These are phyloP conservation scores for Cymbopogon citratus DNA, from an alignment of 176 grass and related monocot species.

Conservation along the genomic window DNA sequence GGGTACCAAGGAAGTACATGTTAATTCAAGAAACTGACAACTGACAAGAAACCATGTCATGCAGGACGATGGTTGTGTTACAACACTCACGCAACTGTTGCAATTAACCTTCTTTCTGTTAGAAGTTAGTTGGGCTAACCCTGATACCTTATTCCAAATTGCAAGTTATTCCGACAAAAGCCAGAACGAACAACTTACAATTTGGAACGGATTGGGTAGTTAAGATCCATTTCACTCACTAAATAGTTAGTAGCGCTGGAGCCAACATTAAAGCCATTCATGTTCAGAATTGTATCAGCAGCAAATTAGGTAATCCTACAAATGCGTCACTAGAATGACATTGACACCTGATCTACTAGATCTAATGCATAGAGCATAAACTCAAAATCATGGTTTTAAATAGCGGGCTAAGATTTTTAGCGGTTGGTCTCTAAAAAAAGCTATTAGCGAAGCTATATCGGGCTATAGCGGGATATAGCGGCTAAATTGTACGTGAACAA, in stretches of 20 bases:
- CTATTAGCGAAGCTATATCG: too few relatives aligned
- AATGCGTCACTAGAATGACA: not conserved
- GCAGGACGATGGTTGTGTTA: not conserved
- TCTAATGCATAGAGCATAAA: not conserved
- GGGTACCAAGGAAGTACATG: too few relatives aligned
- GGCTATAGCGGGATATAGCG: too few relatives aligned
- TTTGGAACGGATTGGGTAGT: not conserved
- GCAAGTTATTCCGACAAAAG: too few relatives aligned
- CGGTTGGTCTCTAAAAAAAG: too few relatives aligned
- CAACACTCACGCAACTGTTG: not conserved
- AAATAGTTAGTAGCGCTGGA: not conserved
- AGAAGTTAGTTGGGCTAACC: not conserved
- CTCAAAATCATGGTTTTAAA: too few relatives aligned
- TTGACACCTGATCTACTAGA: not conserved
- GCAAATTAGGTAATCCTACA: not conserved
- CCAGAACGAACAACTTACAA: too few relatives aligned
- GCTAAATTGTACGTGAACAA: too few relatives aligned
- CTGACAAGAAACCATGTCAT: not conserved
- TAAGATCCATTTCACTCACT: not conserved
- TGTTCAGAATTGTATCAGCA: not conserved
- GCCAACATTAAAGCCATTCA: too few relatives aligned
- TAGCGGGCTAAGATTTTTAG: too few relatives aligned
- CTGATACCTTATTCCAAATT: not conserved
- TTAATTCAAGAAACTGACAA: not conserved
- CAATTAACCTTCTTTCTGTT: not conserved